A percentile compares a stretch with the other conserved stretches of the same genome.
Evolutionary conservation across 2,329 filamentous ascomycete genomes (phyloP).

Genomic region (Colletotrichum graminicola): DNA sequence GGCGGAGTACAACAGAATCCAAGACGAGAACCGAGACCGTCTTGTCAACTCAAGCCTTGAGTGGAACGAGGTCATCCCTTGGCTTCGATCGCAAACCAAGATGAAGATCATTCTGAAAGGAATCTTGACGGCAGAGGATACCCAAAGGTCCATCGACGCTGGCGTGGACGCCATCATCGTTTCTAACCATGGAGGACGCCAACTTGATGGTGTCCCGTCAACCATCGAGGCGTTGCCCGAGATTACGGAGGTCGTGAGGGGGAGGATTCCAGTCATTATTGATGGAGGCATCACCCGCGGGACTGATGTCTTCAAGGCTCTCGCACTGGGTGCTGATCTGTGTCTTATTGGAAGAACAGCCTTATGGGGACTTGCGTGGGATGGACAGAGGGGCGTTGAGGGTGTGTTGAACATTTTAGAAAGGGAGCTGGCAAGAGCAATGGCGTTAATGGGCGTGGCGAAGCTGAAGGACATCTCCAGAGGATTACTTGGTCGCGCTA

Average conservation of each 20-base stretch:
- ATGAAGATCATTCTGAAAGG: conserved; percentile 47
- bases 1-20: conserved; percentile 31
- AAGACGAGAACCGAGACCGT: conserved; percentile 17
- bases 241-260: conserved; percentile 24
- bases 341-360: conserved; percentile 36
- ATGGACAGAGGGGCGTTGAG: conserved; percentile 41
- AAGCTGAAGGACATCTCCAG: conserved; percentile 36
- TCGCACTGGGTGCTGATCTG: conserved; percentile 36
- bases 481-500: conserved; percentile 27
- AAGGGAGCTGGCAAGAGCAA: conserved; percentile 30
- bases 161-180: conserved; percentile 43
- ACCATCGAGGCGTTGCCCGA: conserved; percentile 43
- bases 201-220: conserved; percentile 41
- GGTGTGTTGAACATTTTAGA: conserved; percentile 37
- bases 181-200: conserved; percentile 45
- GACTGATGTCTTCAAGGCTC: conserved; percentile 38
- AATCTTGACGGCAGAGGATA: conserved; percentile 43
- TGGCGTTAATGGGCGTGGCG: conserved; percentile 36
- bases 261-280: conserved; percentile 45
- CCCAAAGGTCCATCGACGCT: conserved; percentile 42
- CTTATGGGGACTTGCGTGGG: conserved; percentile 39
- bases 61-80: conserved; percentile 45
- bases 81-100: conserved; percentile 44
- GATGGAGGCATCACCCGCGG: conserved; percentile 39
- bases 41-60: conserved; percentile 44